Conservation (phyloP, 1,284 basidiomycete genomes). For the Ceraceosorus bombacis region DNA sequence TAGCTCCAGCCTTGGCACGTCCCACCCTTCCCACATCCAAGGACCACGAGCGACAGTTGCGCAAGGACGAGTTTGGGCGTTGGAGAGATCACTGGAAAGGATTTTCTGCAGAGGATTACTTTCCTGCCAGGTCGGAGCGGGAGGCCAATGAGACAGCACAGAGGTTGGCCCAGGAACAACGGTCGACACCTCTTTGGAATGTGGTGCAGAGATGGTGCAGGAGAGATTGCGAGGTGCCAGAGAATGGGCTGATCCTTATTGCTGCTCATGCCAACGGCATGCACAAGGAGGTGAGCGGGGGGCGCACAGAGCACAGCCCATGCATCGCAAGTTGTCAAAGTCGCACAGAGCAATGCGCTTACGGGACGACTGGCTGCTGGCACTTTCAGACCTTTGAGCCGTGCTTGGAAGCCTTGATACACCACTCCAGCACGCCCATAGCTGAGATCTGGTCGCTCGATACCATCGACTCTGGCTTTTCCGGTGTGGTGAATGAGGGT, state of each 20-base stretch:
- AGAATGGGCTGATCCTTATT: constrained; percentile 59
- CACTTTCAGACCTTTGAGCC: constrained; percentile 7
- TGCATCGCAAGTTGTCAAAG: background rate
- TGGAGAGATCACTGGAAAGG: constrained; percentile 17
- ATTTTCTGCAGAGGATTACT: constrained; percentile 18
- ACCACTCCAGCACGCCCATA: constrained; percentile 1
- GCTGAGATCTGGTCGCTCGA: constrained; percentile 11
- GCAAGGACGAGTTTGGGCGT: constrained; percentile 21
- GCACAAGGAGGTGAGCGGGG: constrained; percentile 63
- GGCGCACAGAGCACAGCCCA: background rate
- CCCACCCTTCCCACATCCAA: constrained; percentile 16
- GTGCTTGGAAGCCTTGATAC: constrained; percentile 1
- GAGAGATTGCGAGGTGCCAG: constrained; percentile 12
- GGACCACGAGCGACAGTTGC: constrained; percentile 20
- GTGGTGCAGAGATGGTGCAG: constrained; percentile 6
- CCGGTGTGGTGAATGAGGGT: background rate
- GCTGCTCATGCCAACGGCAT: constrained; percentile 73
- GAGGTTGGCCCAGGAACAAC: constrained; percentile 1
- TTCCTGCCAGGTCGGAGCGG: constrained; percentile 14
- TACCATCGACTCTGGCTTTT: background rate
- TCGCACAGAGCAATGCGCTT: background rate
- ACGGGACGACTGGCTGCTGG: constrained; percentile 2
- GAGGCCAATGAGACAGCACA: constrained; percentile 7
- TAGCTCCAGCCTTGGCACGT: constrained; percentile 10
- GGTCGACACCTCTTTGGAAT: constrained; percentile 12